phyloP scores from a whole-genome alignment of 2,329 filamentous ascomycete species.

The Hypoxylon rubiginosum region DNA sequence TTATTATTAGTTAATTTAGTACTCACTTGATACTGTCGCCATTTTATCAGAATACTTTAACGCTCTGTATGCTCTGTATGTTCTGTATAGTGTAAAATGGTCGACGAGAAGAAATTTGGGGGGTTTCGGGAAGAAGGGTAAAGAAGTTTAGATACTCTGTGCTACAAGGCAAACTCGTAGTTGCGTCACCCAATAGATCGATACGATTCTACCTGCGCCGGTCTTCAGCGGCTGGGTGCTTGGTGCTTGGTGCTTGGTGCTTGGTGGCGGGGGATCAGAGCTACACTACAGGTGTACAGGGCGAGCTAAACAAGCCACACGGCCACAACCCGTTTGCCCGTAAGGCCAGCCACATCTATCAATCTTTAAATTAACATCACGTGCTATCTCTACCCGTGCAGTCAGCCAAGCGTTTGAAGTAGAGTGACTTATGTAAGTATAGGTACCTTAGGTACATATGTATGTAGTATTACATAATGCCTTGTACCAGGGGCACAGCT shows the following conservation, averaged over 20 bases:
- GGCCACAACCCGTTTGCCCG: not conserved
- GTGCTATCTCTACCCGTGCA: not conserved
- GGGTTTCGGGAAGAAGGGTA: constrained; percentile 23
- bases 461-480: too few relatives aligned
- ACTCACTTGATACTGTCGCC: constrained; percentile 51
- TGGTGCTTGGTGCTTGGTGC: constrained; percentile 3
- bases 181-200: constrained; percentile 47
- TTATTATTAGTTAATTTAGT: constrained; percentile 1
- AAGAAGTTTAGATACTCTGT: constrained; percentile 5
- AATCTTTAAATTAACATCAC: not conserved
- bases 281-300: constrained; percentile 5
- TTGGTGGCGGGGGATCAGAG: constrained; percentile 21
- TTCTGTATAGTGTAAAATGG: not conserved
- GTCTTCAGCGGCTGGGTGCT: not conserved
- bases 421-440: too few relatives aligned
- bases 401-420: too few relatives aligned
- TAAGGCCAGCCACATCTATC: not conserved
- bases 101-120: constrained; percentile 33
- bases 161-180: constrained; percentile 39
- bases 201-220: constrained; percentile 39
- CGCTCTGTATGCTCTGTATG: constrained; percentile 13
- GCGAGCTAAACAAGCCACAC: constrained; percentile 1
- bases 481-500: too few relatives aligned
- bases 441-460: too few relatives aligned
- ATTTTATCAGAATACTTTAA: constrained; percentile 39